These are phyloP conservation scores for Carex sylvatica DNA, from an alignment of 202 grass and related monocot species.

Conservation along the genomic window DNA sequence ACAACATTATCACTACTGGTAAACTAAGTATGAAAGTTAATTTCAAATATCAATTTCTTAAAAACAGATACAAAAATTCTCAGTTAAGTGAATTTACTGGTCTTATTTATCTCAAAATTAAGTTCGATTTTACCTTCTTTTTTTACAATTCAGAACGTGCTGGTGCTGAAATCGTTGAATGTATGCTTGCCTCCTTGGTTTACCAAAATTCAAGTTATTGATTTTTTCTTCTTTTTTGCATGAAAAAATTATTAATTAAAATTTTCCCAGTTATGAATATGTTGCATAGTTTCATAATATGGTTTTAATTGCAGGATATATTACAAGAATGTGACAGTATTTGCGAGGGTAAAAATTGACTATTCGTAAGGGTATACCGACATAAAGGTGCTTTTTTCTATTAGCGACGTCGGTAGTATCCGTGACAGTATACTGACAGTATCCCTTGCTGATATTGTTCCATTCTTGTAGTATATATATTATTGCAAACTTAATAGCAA, in stretches of 20 bases:
- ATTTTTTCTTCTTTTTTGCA: neutral
- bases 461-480: no score
- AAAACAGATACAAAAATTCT: neutral
- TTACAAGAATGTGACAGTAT: no score
- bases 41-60: neutral
- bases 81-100: neutral
- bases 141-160: slow-evolving; percentile 57
- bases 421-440: no score
- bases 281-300: neutral
- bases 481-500: slow-evolving; percentile 65
- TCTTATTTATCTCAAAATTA: neutral
- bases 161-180: slow-evolving; percentile 71
- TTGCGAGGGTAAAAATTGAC: no score
- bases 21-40: slow-evolving; percentile 22
- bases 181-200: slow-evolving; percentile 66
- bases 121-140: neutral
- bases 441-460: no score
- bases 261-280: neutral
- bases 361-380: no score
- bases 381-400: no score
- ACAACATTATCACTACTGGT: neutral
- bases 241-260: neutral
- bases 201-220: slow-evolving; percentile 79
- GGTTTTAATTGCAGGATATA: slow-evolving; percentile 37
- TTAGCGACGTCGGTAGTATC: no score